phyloP scores from a whole-genome alignment of 306 rosid species.

The Inga oerstediana region DNA sequence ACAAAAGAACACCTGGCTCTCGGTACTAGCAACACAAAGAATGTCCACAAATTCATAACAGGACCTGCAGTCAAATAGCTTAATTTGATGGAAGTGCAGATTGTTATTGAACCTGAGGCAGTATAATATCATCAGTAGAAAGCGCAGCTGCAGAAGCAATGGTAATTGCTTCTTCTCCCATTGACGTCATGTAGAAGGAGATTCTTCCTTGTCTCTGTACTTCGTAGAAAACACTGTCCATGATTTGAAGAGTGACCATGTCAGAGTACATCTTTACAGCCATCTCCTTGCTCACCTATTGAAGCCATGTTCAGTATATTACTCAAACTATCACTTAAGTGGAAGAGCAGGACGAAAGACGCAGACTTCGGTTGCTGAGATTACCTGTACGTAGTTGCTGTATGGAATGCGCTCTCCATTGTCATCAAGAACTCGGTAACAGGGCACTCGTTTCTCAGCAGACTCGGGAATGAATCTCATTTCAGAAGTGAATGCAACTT shows the following conservation, averaged over 20 bases:
- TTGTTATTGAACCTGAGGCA: conserved; percentile 59
- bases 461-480: conserved; percentile 54
- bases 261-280: conserved; percentile 62
- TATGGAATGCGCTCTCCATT: conserved; percentile 45
- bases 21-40: conserved; percentile 54
- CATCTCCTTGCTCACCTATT: conserved; percentile 58
- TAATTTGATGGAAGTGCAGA: neutral
- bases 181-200: conserved; percentile 65
- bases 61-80: neutral
- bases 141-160: conserved; percentile 83
- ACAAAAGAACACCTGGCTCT: conserved; percentile 71
- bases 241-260: conserved; percentile 69
- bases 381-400: conserved; percentile 48
- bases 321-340: neutral
- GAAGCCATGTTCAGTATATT: neutral
- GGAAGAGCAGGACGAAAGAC: neutral
- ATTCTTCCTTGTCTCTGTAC: conserved; percentile 82
- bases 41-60: neutral
- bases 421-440: conserved; percentile 56
- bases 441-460: conserved; percentile 47
- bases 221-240: conserved; percentile 72
- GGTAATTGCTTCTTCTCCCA: conserved; percentile 76
- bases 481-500: conserved; percentile 55
- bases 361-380: neutral
- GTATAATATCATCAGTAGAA: conserved; percentile 48